A percentile compares a stretch with the other conserved stretches of the same genome.
Conservation (phyloP, 140 eudicot species). For the Flaveria floridana region DNA sequence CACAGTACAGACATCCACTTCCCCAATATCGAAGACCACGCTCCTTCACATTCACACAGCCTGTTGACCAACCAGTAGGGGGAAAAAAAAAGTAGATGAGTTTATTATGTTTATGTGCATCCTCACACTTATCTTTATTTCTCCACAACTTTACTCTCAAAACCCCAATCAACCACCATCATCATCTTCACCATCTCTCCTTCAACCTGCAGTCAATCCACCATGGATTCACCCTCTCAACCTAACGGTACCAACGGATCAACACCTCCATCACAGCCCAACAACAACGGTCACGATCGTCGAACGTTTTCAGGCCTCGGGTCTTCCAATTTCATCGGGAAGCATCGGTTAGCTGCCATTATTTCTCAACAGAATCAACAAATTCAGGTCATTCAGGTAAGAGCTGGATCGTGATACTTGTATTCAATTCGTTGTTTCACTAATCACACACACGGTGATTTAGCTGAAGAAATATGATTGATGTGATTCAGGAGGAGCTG, state of each 20-base stretch:
- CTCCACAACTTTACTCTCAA: slow-evolving; percentile 17
- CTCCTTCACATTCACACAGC: slow-evolving; percentile 22
- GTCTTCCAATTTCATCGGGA: slow-evolving; percentile 52
- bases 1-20: slow-evolving; percentile 29
- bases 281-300: slow-evolving; percentile 20
- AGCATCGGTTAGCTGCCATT: slow-evolving; percentile 69
- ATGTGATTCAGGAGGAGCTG: slow-evolving; percentile 58
- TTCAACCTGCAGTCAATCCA: neutral
- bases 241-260: slow-evolving; percentile 15
- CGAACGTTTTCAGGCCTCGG: slow-evolving; percentile 16
- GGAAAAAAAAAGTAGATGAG: slow-evolving; percentile 26
- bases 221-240: slow-evolving; percentile 36
- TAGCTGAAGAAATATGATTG: neutral
- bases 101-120: slow-evolving; percentile 34
- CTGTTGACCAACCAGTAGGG: slow-evolving; percentile 35
- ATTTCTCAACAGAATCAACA: slow-evolving; percentile 62
- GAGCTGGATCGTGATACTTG: neutral
- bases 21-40: slow-evolving; percentile 19
- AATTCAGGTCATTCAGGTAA: slow-evolving; percentile 67
- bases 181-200: neutral
- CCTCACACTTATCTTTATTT: slow-evolving; percentile 28
- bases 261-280: slow-evolving; percentile 20
- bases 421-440: slow-evolving; percentile 12
- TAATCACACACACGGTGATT: slow-evolving; percentile 6
- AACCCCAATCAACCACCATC: slow-evolving; percentile 4